Base-by-base conservation (phyloP, 83 land plant species). In the Picea engelmannii region DNA sequence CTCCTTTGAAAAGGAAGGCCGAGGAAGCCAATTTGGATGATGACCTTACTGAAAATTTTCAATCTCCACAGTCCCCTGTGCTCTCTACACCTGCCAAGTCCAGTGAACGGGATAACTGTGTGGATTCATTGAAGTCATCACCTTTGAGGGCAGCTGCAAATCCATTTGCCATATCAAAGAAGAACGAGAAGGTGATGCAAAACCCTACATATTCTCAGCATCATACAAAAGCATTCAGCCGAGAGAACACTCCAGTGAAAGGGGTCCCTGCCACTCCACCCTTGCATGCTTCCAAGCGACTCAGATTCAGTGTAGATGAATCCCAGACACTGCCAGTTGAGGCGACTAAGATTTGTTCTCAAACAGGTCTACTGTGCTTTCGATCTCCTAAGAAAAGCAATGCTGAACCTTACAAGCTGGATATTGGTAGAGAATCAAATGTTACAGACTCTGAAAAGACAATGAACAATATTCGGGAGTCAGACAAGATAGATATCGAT, bases 251-350 rank as follows among this genome's bases (percentile, higher is more conserved):
- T 61, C 66, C 11, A n/a, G 66, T 59, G 24, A 17, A 60, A 35
- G 21, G 38, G 47, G 11, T 78, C 80, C 63, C 35, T 35, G 25
- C 18, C n/a, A 78, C 80, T 60, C 80, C 80, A 60, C 80, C 80
- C 24, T 61, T 78, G 66, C 66, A 31, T 4, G 25, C 61, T 78
- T 3, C 66, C 25, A 78, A 78, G 80, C 40, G 17, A 60, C 16
- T 4, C 65, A 60, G 80, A 25, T 31, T 35, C 21, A 60, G 38
- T 78, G 80, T 20, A 62, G 44, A 17, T 18, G 49, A 60, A 16
- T 5, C 6, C 12, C 58, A 3, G 25, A 2, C 42, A 6, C 18
- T 15, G 0, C 66, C 31, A 62, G 23, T 52, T 21, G 24, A 75
- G 24, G 61, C 7, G 4, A 47, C 35, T 27, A 23, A 74, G 60